Evolutionary conservation across 2,329 filamentous ascomycete species (phyloP), one percentile per base, ranked within the genome.

Genomic region (Stenocarpella maydis): DNA sequence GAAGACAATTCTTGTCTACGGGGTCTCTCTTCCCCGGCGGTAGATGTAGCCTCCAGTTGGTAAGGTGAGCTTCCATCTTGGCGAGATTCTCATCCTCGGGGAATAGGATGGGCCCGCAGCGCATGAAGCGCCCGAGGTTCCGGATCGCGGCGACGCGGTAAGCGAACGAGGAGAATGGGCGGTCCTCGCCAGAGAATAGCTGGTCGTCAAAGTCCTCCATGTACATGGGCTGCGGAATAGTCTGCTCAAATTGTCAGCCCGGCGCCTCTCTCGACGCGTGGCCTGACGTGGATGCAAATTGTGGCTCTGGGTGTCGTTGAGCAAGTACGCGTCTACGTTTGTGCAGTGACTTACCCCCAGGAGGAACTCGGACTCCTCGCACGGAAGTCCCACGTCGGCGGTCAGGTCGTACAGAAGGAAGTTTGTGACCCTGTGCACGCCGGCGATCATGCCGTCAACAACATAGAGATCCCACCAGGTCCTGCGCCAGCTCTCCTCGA

Each of bases 391-490:
- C 2, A 94, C 92, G 74, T 93, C 89, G 17, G 88, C 86, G 7
- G 83, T 80, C 9, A 94, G 85, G 66, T 91, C 88, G 73, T 89
- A 92, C 28, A 93, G 84, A n/a, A 86, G 79, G 77, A 93, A 92
- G 67, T 88, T 91, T 50, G 91, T 91, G 71, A 88, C 87, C 15
- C 90, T 87, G 73, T 92, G 92, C 73, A 97, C 90, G 4, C 92
- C 93, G 6, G 93, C 92, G 73, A 97, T 86, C 86, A 97, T 91
- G 67, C 91, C 93, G 77, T 97, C 94, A 17, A 93, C 87, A n/a
- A 93, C 87, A 76, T 91, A 95, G 4, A 89, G 77, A 71, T 89
- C 94, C 95, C 95, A 98, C 94, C 94, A 98, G 1, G 94, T 98
- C 69, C 95, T 86, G 21, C 94, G 88, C 88, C 93, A 91, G 77